Evolutionary conservation across 441 rosid species (phyloP).

Genomic region (Melastoma candidum): DNA sequence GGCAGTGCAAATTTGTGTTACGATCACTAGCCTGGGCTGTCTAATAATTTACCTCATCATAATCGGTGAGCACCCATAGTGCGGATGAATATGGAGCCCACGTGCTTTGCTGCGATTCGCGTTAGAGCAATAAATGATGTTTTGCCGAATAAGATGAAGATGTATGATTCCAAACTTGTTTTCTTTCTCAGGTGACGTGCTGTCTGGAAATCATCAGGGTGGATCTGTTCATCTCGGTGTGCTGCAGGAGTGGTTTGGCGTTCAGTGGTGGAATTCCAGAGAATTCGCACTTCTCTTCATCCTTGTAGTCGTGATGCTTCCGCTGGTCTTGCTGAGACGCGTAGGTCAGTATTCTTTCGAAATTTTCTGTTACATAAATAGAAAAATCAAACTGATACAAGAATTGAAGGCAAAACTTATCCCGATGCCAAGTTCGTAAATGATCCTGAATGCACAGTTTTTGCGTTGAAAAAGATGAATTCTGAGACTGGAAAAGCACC

Average conservation of each 20-base stretch:
- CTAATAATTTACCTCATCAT: slow-evolving; percentile 58
- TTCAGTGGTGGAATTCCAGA: slow-evolving; percentile 71
- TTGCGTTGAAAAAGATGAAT: no score
- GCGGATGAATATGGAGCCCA: background rate
- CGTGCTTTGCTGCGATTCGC: no score
- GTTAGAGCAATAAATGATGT: background rate
- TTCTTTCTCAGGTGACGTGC: slow-evolving; percentile 53
- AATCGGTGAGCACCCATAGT: slow-evolving; percentile 12
- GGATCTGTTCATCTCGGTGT: slow-evolving; percentile 54
- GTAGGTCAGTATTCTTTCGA: slow-evolving; percentile 31
- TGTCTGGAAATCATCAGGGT: slow-evolving; percentile 43
- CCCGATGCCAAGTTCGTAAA: no score
- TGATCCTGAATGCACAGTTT: no score
- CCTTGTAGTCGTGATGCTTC: slow-evolving; percentile 45
- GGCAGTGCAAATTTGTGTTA: slow-evolving; percentile 39
- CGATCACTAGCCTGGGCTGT: slow-evolving; percentile 66
- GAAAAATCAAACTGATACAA: no score
- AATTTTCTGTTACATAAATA: background rate
- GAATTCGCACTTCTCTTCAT: slow-evolving; percentile 42
- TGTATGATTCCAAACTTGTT: background rate
- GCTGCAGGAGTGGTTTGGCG: slow-evolving; percentile 79
- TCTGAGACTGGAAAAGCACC: no score
- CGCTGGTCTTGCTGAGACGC: slow-evolving; percentile 42
- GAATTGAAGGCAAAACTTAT: no score
- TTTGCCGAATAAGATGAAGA: background rate